Evolutionary conservation across 129 eudicot species (phyloP), one percentile per base, ranked within the genome.

Genomic region (Deinandra increscens): DNA sequence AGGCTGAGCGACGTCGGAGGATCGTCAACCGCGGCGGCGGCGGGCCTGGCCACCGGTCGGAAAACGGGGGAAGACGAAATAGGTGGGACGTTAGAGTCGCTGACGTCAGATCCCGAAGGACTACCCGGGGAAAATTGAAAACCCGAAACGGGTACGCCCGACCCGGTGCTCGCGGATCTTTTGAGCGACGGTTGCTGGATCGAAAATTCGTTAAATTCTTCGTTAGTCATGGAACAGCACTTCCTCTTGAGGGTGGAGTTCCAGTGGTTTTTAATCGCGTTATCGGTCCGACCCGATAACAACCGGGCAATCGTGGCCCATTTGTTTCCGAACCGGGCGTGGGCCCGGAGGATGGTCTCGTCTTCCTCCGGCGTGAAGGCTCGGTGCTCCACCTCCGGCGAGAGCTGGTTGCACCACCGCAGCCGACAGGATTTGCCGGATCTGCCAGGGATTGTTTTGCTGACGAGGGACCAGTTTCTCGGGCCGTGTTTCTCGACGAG

Each of bases 371-470:
- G 83, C 22, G 94, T 83, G 37, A 91, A 91, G 5, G 97, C 80
- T 22, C 96, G 88, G 83, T 91, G 97, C 74, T 91, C 90, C 1
- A 91, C 97, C 76, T 91, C 88, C 0, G 97, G 97, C 0, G 94
- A 91, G 4, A 91, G 87, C 85, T 91, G 97, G 82, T 91, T 91
- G 76, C 97, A 91, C 97, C 97, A 91, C 53, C 97, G 80, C 11
- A 91, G 54, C n/a, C 97, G 87, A 62, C 97, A 91, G 3, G 92
- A 85, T 63, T 91, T 91, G 1, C 97, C 97, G 71, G 97, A 85
- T 55, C 96, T 46, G 3, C 97, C 97, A 11, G 88, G 85, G 15
- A 91, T 86, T 7, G 90, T 77, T 64, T 82, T 88, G 82, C 97
- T 91, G 15, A 91, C 86, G 7, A 91, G 60, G 3, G 96, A 85